Evolutionary conservation across 805 yeast genomes (phyloP).

Genomic region (Candida berthetii): DNA sequence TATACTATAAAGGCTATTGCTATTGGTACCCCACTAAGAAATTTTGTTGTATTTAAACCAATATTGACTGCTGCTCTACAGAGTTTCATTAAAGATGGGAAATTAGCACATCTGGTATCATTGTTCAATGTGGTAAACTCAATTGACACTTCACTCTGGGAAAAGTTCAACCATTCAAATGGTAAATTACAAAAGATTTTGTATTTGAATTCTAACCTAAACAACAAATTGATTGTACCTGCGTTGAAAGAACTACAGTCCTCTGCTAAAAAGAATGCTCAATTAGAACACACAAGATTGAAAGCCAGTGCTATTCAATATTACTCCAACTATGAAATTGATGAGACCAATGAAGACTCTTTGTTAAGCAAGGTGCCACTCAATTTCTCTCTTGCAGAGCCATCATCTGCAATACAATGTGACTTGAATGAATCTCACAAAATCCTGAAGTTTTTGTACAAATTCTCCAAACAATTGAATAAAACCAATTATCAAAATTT

Average conservation of each 20-base stretch:
- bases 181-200: constrained; percentile 10
- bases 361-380: constrained; percentile 26
- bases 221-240: constrained; percentile 13
- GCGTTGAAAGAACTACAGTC: constrained; percentile 15
- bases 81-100: constrained; percentile 17
- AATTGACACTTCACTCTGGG: constrained; percentile 17
- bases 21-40: constrained; percentile 45
- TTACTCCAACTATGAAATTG: constrained; percentile 24
- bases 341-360: constrained; percentile 24
- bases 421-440: constrained; percentile 17
- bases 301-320: constrained; percentile 14
- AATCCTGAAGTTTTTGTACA: constrained; percentile 22
- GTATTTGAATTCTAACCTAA: constrained; percentile 13
- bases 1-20: constrained; percentile 54
- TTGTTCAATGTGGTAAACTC: constrained; percentile 16
- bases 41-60: constrained; percentile 54
- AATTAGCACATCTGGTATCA: constrained; percentile 10
- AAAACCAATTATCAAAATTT: constrained; percentile 31
- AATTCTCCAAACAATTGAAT: constrained; percentile 26
- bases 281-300: neutral
- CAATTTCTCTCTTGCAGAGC: constrained; percentile 15
- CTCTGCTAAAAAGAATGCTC: neutral
- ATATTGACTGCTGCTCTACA: constrained; percentile 46
- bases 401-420: constrained; percentile 13
- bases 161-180: constrained; percentile 6